Base-by-base conservation (phyloP, 2,329 filamentous ascomycete genomes). In the Arachnopeziza araneosa region DNA sequence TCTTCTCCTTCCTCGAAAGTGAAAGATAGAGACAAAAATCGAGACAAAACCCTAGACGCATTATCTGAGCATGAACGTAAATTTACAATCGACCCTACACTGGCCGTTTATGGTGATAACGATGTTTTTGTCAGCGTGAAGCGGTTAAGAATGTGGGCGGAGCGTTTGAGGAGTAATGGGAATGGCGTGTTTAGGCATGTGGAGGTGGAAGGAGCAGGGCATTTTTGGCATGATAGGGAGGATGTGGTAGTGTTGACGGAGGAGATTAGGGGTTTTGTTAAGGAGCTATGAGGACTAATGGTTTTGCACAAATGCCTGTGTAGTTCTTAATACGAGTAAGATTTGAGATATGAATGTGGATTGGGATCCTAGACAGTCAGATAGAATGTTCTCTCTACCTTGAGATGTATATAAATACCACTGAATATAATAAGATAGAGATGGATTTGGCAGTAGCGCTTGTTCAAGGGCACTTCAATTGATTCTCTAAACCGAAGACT, bases 41-140 rank as follows among this genome's bases (percentile, higher is more conserved):
- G 21, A 36, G 5, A 21, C 12, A 14, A 10, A 8, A 5, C 26
- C 19, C 52, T 24, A 54, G 26, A 30, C 9, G 21, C 70, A 65
- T 24, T 73, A 67, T 24, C 1, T 1, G 66, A 68, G 9, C 64
- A 66, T 5, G 82, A 86, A 59, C 74, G 75, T 56, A 85, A 88
- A 68, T 75, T 90, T 54, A 74, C 83, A 1, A 72, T 75, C 1
- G 80, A 86, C 67, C 79, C 80, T 0, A 88, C 88, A 0, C 72
- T 96, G 36, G 86, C 84, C 0, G 74, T 96, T 0, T 96, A 87
- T 69, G 93, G 93, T 1, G 84, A 87, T 55, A 78, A 82, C 3
- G 93, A 98, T 72, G 75, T 80, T 0, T 96, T 97, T 65, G 86
- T 90, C 1, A 82, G 86, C 0, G 78, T 77, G 2, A 81, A 79